phyloP scores from a whole-genome alignment of 192 early-diverging fungal species.

The Spizellomyces sp. region DNA sequence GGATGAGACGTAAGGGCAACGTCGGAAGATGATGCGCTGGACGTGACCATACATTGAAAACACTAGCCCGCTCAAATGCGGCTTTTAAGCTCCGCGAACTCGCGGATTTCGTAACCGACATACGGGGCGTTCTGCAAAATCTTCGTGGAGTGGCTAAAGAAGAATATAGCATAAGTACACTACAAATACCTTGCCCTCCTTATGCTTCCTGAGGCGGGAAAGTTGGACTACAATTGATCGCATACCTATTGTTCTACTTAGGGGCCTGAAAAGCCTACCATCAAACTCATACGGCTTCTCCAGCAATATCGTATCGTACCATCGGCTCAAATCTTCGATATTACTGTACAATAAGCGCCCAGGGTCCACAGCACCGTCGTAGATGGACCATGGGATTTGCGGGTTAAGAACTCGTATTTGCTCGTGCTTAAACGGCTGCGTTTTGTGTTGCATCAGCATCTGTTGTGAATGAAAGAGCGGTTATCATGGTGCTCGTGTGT shows the following conservation, averaged over 20 bases:
- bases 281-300: slow-evolving; percentile 24
- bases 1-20: background rate
- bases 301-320: background rate
- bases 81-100: slow-evolving; percentile 3
- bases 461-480: background rate
- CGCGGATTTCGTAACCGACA: slow-evolving; percentile 12
- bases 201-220: no score
- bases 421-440: background rate
- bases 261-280: slow-evolving; percentile 1
- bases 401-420: background rate
- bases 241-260: slow-evolving; percentile 4
- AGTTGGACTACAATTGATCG: background rate
- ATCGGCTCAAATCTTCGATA: slow-evolving; percentile 13
- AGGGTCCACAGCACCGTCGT: slow-evolving; percentile 6
- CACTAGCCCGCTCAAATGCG: background rate
- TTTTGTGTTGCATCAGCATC: background rate
- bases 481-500: background rate
- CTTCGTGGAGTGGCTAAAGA: slow-evolving; percentile 16
- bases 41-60: slow-evolving; percentile 9
- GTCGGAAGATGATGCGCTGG: background rate
- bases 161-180: background rate
- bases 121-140: slow-evolving; percentile 19
- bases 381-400: slow-evolving; percentile 14
- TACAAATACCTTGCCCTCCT: background rate
- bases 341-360: slow-evolving; percentile 17